These are phyloP conservation scores for Fusarium sp. DNA, from an alignment of 2,329 filamentous ascomycete species.

Conservation along the genomic window DNA sequence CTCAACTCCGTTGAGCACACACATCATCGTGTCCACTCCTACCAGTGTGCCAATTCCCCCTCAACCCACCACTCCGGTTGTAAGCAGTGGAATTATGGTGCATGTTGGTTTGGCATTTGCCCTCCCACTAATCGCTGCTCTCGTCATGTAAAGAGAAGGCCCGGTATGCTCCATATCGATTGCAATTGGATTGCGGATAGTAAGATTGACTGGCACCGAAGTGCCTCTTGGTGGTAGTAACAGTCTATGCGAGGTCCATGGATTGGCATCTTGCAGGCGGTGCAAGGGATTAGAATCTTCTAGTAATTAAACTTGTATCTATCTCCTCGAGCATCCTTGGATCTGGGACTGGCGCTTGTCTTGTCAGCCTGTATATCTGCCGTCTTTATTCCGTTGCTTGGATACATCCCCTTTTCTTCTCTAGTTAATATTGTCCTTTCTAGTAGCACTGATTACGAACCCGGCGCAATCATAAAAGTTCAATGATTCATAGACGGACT, in stretches of 20 bases:
- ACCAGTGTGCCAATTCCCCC: conserved; percentile 4
- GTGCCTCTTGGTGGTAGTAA: neutral
- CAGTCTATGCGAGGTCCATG: neutral
- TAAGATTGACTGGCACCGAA: neutral
- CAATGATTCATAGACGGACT: neutral
- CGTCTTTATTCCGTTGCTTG: neutral
- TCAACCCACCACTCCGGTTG: conserved; percentile 7
- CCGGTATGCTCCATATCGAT: neutral
- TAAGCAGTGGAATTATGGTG: conserved; percentile 25
- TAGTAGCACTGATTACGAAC: neutral
- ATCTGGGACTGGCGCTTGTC: neutral
- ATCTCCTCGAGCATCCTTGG: neutral
- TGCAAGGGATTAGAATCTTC: neutral
- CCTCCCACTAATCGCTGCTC: conserved; percentile 24
- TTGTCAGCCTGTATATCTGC: neutral
- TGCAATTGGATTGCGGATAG: neutral
- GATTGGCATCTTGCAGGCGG: neutral
- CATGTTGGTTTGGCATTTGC: conserved; percentile 24
- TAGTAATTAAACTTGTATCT: neutral
- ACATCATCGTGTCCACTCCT: neutral
- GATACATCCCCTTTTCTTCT: neutral
- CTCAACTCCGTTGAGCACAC: conserved; percentile 7
- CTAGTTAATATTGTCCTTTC: neutral
- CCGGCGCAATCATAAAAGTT: neutral
- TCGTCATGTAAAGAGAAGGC: conserved; percentile 20